Percentiles rank a stretch among this genome's conserved stretches.
Conservation (phyloP, 2,329 filamentous ascomycete genomes). For the Penicillium nordicum region DNA sequence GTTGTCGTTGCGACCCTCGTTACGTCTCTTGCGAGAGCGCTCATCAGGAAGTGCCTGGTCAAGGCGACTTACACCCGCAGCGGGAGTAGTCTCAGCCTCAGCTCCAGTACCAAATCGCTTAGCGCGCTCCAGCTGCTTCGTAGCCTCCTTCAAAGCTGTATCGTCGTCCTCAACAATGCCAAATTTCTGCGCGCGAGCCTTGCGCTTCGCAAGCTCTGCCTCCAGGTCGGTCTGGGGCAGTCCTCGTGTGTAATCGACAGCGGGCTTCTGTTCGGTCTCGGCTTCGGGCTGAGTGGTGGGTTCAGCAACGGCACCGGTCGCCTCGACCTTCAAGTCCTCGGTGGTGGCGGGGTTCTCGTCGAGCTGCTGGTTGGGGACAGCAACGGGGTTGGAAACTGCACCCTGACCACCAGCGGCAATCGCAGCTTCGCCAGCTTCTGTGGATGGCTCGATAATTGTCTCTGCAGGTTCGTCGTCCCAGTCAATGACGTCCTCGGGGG, state of each 20-base stretch:
- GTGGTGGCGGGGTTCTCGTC: constrained; percentile 39
- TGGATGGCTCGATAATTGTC: constrained; percentile 27
- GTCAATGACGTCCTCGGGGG: constrained; percentile 45
- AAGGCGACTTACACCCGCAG: constrained; percentile 39
- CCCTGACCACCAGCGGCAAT: constrained; percentile 40
- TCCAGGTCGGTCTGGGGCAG: constrained; percentile 45
- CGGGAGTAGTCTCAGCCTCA: constrained; percentile 14
- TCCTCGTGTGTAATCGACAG: constrained; percentile 40
- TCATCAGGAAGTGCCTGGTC: constrained; percentile 47
- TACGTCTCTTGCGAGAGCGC: constrained; percentile 37
- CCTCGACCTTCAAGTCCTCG: constrained; percentile 37
- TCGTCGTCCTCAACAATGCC: constrained; percentile 43
- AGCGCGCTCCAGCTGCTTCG: constrained; percentile 45
- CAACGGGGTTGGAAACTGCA: constrained; percentile 37
- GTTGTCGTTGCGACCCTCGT: constrained; percentile 31
- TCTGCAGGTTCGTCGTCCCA: constrained; percentile 42
- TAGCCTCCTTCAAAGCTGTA: constrained; percentile 39
- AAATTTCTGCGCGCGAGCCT: constrained; percentile 49
- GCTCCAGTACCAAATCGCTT: constrained; percentile 45
- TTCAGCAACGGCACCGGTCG: constrained; percentile 20
- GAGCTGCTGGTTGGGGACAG: constrained; percentile 40
- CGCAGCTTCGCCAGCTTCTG: constrained; percentile 31
- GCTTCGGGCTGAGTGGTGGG: constrained; percentile 19
- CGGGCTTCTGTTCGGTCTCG: constrained; percentile 32
- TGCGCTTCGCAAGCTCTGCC: constrained; percentile 47